Base-by-base conservation (phyloP, 2,329 filamentous ascomycete species). In the Penicillium sp. region DNA sequence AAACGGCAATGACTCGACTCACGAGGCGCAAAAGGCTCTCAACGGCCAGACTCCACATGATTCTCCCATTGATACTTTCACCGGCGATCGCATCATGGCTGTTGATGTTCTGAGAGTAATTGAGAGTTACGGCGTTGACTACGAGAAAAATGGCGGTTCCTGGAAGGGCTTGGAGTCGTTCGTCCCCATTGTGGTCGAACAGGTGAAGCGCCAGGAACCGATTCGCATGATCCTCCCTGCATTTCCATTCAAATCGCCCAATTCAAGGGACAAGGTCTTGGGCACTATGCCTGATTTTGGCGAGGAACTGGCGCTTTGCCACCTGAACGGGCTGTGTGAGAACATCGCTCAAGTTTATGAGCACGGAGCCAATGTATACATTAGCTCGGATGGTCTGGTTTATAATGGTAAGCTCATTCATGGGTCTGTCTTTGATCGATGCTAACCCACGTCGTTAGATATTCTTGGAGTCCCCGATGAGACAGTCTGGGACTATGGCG, bases 331-430 rank as follows among this genome's bases (percentile, higher is more conserved):
- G 0, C 64, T 81, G 24, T 79, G 77, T 44, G 69, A 71, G 18
- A 71, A 70, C 27, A 76, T 81, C n/a, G 65, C 64, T 10, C 68
- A 71, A 10, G 60, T 78, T 2, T 80, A 81, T 56, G 60, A 68
- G 11, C 74, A 72, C 16, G 78, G 77, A 5, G 78, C 77, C 2
- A 68, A 77, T 40, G 67, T 79, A 1, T 70, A 74, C 55, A 79
- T 81, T 40, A 74, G 72, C 35, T 79, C 78, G 0, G 79, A 81
- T 55, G 79, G 79, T 0, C 69, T 79, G 2, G 74, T 79, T 1
- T 80, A 74, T 55, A 76, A 76, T 57, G 69, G 70, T 71, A 56
- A 37, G 51, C 39, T 22, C 5, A 35, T 2, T 4, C 36, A 1
- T 6, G 18, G 0, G 7, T 13, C 4, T 18, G 1, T 10, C 22